These are phyloP conservation scores for Pythium brachiatum DNA, from an alignment of 352 stramenopile genomes.

Conservation along the genomic window DNA sequence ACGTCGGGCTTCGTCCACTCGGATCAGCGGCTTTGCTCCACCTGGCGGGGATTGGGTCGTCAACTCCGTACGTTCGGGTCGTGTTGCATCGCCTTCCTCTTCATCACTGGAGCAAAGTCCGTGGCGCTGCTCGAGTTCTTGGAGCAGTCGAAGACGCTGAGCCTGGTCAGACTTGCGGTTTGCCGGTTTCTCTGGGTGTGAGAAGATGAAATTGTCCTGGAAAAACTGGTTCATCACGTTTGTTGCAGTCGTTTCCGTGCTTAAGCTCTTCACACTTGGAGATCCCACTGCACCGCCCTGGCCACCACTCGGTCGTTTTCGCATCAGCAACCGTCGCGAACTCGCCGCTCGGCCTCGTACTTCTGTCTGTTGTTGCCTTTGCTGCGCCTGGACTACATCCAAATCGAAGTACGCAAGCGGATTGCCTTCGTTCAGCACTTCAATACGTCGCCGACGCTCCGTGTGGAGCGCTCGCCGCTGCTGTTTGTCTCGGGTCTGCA, in stretches of 20 bases:
- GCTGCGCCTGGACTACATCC: conserved; percentile 31
- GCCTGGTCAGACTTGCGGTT: background rate
- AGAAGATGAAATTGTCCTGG: conserved; percentile 74
- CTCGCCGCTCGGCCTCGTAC: conserved; percentile 22
- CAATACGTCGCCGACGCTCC: conserved; percentile 30
- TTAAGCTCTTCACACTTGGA: conserved; percentile 1
- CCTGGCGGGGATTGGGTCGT: background rate
- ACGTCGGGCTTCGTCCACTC: conserved; percentile 8
- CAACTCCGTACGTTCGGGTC: background rate
- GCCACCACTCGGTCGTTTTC: background rate
- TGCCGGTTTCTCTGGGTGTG: conserved; percentile 28
- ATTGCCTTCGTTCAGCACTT: conserved; percentile 60
- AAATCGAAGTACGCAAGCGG: conserved; percentile 57
- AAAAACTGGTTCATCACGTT: conserved; percentile 50
- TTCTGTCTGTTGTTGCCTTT: conserved; percentile 25
- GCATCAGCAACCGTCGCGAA: conserved; percentile 25
- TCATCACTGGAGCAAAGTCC: background rate
- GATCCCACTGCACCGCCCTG: background rate
- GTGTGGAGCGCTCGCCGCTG: conserved; percentile 25
- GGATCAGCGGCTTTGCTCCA: background rate
- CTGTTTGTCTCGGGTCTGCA: conserved; percentile 26
- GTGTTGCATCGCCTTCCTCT: background rate
- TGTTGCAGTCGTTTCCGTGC: conserved; percentile 7
- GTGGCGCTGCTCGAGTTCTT: conserved; percentile 12
- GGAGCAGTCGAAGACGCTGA: background rate